These are phyloP conservation scores for Metschnikowia hibisci DNA, from an alignment of 805 yeast species.

Conservation along the genomic window DNA sequence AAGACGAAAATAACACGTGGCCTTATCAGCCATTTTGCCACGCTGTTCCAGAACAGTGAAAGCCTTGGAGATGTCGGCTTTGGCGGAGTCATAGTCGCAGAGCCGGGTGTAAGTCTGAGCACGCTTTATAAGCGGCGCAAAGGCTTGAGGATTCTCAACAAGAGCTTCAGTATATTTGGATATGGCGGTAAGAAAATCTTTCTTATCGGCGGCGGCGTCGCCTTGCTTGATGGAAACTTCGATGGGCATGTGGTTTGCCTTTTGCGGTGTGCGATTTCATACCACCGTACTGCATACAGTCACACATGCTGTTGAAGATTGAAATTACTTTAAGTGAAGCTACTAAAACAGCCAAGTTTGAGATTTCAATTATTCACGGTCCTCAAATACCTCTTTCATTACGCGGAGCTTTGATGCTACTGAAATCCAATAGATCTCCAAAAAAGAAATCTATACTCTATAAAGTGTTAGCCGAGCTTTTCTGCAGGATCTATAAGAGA, in stretches of 20 bases:
- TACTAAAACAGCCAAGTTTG: too few species aligned
- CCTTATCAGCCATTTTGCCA: conserved; percentile 46
- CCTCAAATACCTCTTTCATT: too few species aligned
- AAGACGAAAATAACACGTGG: conserved; percentile 45
- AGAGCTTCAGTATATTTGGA: conserved; percentile 37
- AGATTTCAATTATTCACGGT: too few species aligned
- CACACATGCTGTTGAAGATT: too few species aligned
- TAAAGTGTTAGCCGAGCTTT: too few species aligned
- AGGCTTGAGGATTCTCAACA: conserved; percentile 41
- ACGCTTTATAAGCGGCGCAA: conserved; percentile 45
- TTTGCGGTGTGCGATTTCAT: neutral
- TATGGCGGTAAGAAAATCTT: conserved; percentile 45
- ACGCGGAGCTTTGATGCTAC: too few species aligned
- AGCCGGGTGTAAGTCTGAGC: conserved; percentile 48
- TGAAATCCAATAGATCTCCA: too few species aligned
- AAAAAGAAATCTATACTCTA: too few species aligned
- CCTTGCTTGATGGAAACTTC: conserved; percentile 35
- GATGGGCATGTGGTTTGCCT: conserved; percentile 29
- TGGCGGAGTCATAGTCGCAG: conserved; percentile 45
- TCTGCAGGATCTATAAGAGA: too few species aligned
- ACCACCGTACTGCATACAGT: neutral
- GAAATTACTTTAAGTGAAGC: too few species aligned
- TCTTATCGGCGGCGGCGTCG: conserved; percentile 25
- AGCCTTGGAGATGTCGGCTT: conserved; percentile 44
- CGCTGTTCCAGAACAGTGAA: conserved; percentile 41